phyloP scores from a whole-genome alignment of 2,329 filamentous ascomycete genomes.

The Botrytis cinerea region DNA sequence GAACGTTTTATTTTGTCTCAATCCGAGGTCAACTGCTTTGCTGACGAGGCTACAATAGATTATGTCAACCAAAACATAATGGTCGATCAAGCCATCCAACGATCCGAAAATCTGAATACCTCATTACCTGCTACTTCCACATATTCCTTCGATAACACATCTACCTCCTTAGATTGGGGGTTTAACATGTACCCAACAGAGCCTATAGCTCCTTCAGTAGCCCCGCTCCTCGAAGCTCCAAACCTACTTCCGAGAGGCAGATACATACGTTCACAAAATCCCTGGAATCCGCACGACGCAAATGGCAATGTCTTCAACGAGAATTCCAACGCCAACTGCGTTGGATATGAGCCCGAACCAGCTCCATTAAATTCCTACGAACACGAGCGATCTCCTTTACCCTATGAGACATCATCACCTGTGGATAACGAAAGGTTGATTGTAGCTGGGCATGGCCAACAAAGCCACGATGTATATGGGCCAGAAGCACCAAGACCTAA shows the following conservation, averaged over 20 bases:
- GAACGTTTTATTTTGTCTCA: neutral
- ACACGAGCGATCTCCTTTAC: constrained; percentile 74
- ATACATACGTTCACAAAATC: constrained; percentile 24
- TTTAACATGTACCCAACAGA: constrained; percentile 4
- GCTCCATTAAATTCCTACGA: constrained; percentile 63
- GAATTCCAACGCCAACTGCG: constrained; percentile 26
- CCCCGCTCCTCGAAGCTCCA: constrained; percentile 13
- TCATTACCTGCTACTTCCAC: constrained; percentile 13
- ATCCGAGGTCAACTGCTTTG: constrained; percentile 7
- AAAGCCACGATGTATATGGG: constrained; percentile 36
- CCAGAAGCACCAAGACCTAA: constrained; percentile 27
- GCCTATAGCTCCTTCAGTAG: neutral
- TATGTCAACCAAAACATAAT: constrained; percentile 21
- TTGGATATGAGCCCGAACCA: constrained; percentile 61
- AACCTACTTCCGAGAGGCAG: constrained; percentile 18
- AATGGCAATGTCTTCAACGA: constrained; percentile 28
- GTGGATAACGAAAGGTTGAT: neutral
- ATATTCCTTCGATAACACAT: constrained; percentile 11
- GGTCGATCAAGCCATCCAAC: constrained; percentile 17
- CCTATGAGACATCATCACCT: constrained; percentile 31
- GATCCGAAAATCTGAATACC: constrained; percentile 4
- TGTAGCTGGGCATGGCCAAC: neutral
- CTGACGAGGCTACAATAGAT: constrained; percentile 16
- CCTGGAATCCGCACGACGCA: constrained; percentile 35
- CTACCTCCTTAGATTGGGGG: constrained; percentile 2